Evolutionary conservation across 2,329 filamentous ascomycete species (phyloP), one percentile per base, ranked within the genome.

Genomic region (Ceratocystis diversiconidia): DNA sequence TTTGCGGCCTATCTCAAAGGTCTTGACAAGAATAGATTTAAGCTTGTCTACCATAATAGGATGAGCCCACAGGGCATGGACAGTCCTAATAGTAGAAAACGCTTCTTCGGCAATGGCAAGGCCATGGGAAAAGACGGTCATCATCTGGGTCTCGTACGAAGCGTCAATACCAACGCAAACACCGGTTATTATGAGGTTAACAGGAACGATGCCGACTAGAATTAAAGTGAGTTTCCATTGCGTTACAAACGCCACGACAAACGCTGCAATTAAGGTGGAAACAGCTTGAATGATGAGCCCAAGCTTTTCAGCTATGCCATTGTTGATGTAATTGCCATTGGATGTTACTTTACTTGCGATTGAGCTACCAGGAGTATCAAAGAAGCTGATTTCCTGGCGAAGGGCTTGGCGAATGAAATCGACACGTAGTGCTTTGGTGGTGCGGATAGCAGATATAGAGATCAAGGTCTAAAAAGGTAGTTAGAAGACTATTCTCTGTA

Each of bases 331-430:
- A 48, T 79, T 79, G 43, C 74, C 76, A 67, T 79, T 80, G 15
- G 77, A 79, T 0, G 79, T 79, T 65, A 81, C 75, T 65, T 79
- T 76, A 1, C 76, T 74, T 0, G 79, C 75, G 7, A 79, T 72
- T 2, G 78, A 80, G 0, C 76, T 77, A 8, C 72, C 72, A 4
- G 74, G 74, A 19, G 73, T 72, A 70, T 85, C 82, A 67, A 83
- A 85, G 69, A 80, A 82, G 68, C 77, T 76, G 2, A 84, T 76
- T 64, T 84, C 81, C 69, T 85, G 80, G 1, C 80, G 73, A 1
- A 77, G 72, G 0, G 73, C 73, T 25, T 72, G 72, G n/a, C 71
- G 70, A 1, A 77, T 71, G 67, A 76, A 76, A 68, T 74, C 73
- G 64, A 75, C 71, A 19, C 76, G 75, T 2, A 77, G 70, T 28